These are phyloP conservation scores for Penicillium paxilli DNA, from an alignment of 495 filamentous ascomycete species.

Conservation along the genomic window DNA sequence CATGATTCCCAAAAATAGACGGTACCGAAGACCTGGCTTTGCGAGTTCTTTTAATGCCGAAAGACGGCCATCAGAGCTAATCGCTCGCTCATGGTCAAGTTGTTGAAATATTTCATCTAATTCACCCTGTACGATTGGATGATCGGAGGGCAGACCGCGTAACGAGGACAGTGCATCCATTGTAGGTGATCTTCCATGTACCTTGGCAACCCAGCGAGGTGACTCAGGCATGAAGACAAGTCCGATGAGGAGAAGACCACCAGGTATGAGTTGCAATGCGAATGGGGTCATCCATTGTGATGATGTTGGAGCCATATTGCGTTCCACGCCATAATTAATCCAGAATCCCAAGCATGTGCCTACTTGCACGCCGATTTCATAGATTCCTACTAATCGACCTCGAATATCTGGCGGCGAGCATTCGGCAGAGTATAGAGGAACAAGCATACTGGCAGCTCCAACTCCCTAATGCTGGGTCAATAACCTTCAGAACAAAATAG, in stretches of 20 bases:
- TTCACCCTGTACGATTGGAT: slow-evolving; percentile 12
- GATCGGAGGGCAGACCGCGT: slow-evolving; percentile 11
- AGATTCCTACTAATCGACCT: slow-evolving; percentile 71
- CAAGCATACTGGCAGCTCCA: slow-evolving; percentile 65
- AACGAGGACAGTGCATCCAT: slow-evolving; percentile 8
- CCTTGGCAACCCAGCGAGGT: slow-evolving; percentile 55
- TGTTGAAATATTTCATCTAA: not conserved
- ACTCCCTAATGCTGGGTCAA: slow-evolving; percentile 64
- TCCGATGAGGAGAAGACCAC: slow-evolving; percentile 44
- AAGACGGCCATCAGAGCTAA: slow-evolving; percentile 43
- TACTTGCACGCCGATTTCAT: slow-evolving; percentile 64
- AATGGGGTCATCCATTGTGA: slow-evolving; percentile 23
- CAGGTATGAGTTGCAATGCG: slow-evolving; percentile 20
- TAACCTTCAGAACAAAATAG: too few relatives aligned
- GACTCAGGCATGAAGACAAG: slow-evolving; percentile 59
- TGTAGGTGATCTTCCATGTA: slow-evolving; percentile 6
- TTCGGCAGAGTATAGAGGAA: slow-evolving; percentile 74
- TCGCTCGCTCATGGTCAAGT: slow-evolving; percentile 18
- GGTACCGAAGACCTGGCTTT: not conserved
- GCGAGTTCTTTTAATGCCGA: not conserved
- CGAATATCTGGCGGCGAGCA: slow-evolving; percentile 72
- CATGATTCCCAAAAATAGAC: slow-evolving; percentile 31
- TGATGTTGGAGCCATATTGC: slow-evolving; percentile 12
- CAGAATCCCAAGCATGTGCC: slow-evolving; percentile 65
- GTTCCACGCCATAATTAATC: slow-evolving; percentile 48